A percentile compares a stretch with the other conserved stretches of the same genome.
Conservation (phyloP, 345 rosid species). For the rapeseed (Brassica napus) region DNA sequence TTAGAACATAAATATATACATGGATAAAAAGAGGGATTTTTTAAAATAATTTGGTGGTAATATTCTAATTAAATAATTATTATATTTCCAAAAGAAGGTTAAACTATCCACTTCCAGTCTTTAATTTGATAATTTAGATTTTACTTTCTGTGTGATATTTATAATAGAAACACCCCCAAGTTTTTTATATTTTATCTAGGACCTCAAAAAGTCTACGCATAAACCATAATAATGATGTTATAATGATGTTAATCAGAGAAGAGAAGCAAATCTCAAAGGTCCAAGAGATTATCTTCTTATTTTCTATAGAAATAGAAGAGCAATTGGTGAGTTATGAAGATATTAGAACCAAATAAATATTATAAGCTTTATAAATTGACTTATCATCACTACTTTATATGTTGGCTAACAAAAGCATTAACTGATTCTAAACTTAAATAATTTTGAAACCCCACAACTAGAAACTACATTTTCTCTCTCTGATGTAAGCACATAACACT, state of each 20-base stretch:
- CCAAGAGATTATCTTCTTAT: slow-evolving; percentile 5
- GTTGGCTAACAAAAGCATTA: slow-evolving; percentile 34
- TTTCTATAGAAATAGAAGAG: neutral
- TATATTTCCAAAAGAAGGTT: neutral
- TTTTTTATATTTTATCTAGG: neutral
- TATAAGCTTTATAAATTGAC: slow-evolving; percentile 52
- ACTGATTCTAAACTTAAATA: slow-evolving; percentile 47
- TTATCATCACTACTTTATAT: slow-evolving; percentile 42
- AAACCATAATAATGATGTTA: neutral
- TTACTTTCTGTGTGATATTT: neutral
- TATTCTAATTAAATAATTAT: neutral
- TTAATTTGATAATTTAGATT: neutral
- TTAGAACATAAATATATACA: neutral
- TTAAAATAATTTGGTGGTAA: neutral
- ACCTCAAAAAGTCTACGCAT: neutral
- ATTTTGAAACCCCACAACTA: slow-evolving; percentile 54
- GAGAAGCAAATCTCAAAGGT: slow-evolving; percentile 11
- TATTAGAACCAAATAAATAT: slow-evolving; percentile 19
- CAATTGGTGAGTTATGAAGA: slow-evolving; percentile 5
- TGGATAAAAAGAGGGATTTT: neutral
- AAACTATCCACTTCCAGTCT: neutral
- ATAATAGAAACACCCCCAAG: neutral
- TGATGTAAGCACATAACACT: slow-evolving; percentile 55
- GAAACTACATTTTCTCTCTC: slow-evolving; percentile 36
- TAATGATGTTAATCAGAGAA: neutral